phyloP scores from a whole-genome alignment of 257 asterid species.

The Agastache rugosa region DNA sequence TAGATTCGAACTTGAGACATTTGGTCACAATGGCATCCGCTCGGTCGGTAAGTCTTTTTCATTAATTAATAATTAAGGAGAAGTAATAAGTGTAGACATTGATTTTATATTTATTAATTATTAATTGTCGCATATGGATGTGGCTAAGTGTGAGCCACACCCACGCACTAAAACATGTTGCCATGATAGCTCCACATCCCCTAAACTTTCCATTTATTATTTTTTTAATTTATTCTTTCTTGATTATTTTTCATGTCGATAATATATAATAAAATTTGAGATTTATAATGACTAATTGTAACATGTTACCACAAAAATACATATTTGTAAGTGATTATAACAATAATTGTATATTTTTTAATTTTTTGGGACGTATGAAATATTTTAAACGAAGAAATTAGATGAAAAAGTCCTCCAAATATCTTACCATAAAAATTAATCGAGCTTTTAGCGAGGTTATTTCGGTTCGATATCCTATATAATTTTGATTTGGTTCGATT shows the following conservation, averaged over 20 bases:
- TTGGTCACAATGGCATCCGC: too few species aligned
- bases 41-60: too few species aligned
- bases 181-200: constrained; percentile 39
- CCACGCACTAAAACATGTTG: constrained; percentile 40
- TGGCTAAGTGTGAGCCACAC: constrained; percentile 65
- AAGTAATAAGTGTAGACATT: constrained; percentile 26
- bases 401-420: background rate
- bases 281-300: too few species aligned
- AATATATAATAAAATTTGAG: background rate
- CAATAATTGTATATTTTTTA: too few species aligned
- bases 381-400: background rate
- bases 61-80: background rate
- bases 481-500: too few species aligned
- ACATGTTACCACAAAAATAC: too few species aligned
- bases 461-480: too few species aligned
- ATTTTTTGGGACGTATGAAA: too few species aligned
- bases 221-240: background rate
- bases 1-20: too few species aligned
- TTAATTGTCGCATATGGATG: constrained; percentile 49
- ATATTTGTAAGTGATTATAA: too few species aligned
- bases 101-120: constrained; percentile 33
- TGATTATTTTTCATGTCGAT: background rate
- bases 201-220: background rate
- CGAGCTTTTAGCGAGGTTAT: background rate
- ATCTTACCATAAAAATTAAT: background rate